Evolutionary conservation across 495 filamentous ascomycete genomes (phyloP).

Genomic region (Astrocystis sublimbata): DNA sequence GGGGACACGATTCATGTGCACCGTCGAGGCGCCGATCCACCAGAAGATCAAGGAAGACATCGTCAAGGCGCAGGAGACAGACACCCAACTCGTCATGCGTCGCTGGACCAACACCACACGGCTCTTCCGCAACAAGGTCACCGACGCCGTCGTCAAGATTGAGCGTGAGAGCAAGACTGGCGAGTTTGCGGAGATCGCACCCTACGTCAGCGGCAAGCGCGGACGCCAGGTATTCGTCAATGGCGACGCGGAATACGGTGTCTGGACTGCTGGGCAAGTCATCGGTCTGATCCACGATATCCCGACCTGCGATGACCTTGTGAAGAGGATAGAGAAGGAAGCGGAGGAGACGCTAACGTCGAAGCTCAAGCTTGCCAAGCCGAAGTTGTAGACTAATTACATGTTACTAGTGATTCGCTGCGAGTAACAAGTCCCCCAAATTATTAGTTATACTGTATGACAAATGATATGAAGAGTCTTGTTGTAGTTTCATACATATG

Average conservation of each 20-base stretch:
- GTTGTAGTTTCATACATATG: too few relatives aligned
- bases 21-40: constrained; percentile 89
- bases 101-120: constrained; percentile 92
- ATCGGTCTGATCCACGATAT: constrained; percentile 69
- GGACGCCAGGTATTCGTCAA: constrained; percentile 89
- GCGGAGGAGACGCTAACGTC: constrained; percentile 56
- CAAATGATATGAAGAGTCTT: too few relatives aligned
- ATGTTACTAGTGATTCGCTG: neutral
- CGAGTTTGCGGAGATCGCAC: constrained; percentile 88
- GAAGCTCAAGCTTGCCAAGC: constrained; percentile 38
- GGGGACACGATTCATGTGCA: constrained; percentile 94
- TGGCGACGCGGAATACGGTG: constrained; percentile 87
- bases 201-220: constrained; percentile 87
- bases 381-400: constrained; percentile 42
- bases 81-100: constrained; percentile 84
- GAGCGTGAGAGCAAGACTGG: constrained; percentile 84
- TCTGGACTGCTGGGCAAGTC: constrained; percentile 67
- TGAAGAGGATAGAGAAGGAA: constrained; percentile 61
- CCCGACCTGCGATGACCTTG: constrained; percentile 57
- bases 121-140: constrained; percentile 86
- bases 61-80: constrained; percentile 82
- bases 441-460: too few relatives aligned
- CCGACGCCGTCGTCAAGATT: constrained; percentile 74
- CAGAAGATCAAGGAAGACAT: constrained; percentile 91
- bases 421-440: too few relatives aligned